Evolutionary conservation across 805 yeast species (phyloP), one percentile per base, ranked within the genome.

Genomic region (Cyberlindnera bimundalis): DNA sequence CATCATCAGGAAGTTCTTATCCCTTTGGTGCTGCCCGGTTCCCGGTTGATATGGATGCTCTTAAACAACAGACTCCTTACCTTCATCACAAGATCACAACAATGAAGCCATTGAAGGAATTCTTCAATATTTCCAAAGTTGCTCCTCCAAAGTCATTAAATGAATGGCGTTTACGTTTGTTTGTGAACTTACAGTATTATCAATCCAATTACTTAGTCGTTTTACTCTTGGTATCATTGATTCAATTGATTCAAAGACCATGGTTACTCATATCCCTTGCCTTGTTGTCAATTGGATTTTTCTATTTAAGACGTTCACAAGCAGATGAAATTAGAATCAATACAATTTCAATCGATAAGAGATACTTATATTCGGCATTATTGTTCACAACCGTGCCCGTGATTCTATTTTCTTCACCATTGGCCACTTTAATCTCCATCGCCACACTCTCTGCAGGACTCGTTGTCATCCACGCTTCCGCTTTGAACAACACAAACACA

Each of bases 171-270:
- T 29, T 32, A 3, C 42, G 56, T 5, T 12, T 46, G 8, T 2
- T 36, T 4, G 40, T 38, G 6, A 53, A 53, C 29, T n/a, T 50
- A 13, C 39, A 30, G 30, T 52, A 47, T 42, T 53, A 48, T 40
- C 51, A 51, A 21, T 52, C 56, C n/a, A 53, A 53, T 33, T 53
- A 53, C 19, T 41, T 51, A 3, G 51, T 48, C 10, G 36, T 53
- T 13, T 32, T 42, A 4, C 14, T 46, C 1, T 7, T 51, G 10
- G 45, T 51, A 9, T 35, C 51, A 4, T 11, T 53, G 11, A 8
- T 50, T n/a, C 32, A 37, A 18, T 35, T 52, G 20, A 50, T 53
- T 33, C 51, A 42, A 14, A 53, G 50, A 28, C 40, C 46, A 7
- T 48, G 42, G 33, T 39, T 53, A 12, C 35, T 53, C 10, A n/a